Percentiles rank a stretch among this genome's conserved stretches.
Conservation (phyloP, 495 filamentous ascomycete genomes). For the Lasiosphaeriaceae sp. region DNA sequence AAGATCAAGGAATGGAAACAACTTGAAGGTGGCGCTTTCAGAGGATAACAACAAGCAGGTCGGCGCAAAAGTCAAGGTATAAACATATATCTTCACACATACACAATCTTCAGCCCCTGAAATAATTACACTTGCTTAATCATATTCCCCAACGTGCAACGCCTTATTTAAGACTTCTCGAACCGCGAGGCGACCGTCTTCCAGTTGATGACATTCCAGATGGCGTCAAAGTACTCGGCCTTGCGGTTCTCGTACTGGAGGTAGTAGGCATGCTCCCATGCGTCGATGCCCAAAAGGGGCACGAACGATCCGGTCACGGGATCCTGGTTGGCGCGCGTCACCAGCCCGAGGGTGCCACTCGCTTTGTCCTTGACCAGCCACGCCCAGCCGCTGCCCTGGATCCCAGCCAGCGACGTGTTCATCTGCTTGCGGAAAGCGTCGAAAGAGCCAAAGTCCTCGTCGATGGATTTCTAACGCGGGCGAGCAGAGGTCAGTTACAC, state of each 20-base stretch:
- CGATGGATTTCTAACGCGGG: constrained; percentile 58
- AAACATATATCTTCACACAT: neutral
- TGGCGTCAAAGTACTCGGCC: constrained; percentile 93
- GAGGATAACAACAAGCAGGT: neutral
- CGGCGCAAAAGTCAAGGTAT: neutral
- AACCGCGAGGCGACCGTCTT: constrained; percentile 87
- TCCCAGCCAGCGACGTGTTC: constrained; percentile 77
- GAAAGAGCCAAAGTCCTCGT: constrained; percentile 73
- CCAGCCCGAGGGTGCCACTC: constrained; percentile 70
- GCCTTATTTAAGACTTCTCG: constrained; percentile 32
- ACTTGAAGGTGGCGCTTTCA: no score
- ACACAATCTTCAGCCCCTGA: no score
- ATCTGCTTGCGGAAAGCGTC: constrained; percentile 75
- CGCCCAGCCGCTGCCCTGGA: constrained; percentile 94
- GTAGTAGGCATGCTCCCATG: constrained; percentile 71
- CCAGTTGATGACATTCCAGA: constrained; percentile 98
- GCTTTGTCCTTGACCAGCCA: constrained; percentile 94
- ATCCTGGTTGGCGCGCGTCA: constrained; percentile 81
- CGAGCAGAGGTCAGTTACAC: no score
- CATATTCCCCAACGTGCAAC: no score
- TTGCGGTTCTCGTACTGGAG: constrained; percentile 98
- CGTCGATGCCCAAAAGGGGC: constrained; percentile 82
- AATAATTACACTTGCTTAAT: neutral
- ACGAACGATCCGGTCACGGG: constrained; percentile 72
- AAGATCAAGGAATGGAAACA: no score